These are phyloP conservation scores for Alternaria brassicicola DNA, from an alignment of 2,329 filamentous ascomycete species.

Conservation along the genomic window DNA sequence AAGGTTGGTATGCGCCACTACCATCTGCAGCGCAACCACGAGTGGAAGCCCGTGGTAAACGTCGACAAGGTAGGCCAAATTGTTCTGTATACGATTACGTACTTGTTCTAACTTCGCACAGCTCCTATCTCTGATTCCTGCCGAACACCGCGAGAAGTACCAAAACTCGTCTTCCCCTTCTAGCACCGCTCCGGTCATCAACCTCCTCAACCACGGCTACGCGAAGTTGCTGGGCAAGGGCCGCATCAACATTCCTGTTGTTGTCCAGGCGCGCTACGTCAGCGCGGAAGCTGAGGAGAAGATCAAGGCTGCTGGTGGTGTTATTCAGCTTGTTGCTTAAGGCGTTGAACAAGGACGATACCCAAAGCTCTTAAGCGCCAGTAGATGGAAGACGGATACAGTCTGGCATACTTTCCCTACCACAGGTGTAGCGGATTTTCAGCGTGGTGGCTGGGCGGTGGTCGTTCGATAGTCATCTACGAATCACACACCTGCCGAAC, in stretches of 20 bases:
- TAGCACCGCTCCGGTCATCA: constrained; percentile 94
- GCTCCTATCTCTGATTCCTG: constrained; percentile 95
- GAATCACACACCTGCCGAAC: no score
- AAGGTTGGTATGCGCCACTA: constrained; percentile 66
- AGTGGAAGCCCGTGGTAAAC: constrained; percentile 99
- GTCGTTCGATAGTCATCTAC: no score
- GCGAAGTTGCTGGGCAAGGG: constrained; percentile 99
- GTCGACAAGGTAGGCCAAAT: no score
- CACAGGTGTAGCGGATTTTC: no score
- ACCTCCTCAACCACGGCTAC: constrained; percentile 96
- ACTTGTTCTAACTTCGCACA: no score
- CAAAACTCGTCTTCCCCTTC: no score
- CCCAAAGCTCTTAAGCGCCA: no score
- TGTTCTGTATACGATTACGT: no score
- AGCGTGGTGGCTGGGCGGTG: no score
- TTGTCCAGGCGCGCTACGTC: constrained; percentile 95
- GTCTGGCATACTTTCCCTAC: no score
- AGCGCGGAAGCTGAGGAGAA: constrained; percentile 97
- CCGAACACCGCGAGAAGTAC: constrained; percentile 93
- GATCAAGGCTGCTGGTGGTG: constrained; percentile 97
- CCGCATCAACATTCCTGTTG: constrained; percentile 88
- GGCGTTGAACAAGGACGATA: no score
- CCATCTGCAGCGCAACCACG: constrained; percentile 94
- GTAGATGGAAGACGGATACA: no score
- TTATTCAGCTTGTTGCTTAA: constrained; percentile 93